Base-by-base conservation (phyloP, 2,329 filamentous ascomycete species). In the Escovopsis sp. region DNA sequence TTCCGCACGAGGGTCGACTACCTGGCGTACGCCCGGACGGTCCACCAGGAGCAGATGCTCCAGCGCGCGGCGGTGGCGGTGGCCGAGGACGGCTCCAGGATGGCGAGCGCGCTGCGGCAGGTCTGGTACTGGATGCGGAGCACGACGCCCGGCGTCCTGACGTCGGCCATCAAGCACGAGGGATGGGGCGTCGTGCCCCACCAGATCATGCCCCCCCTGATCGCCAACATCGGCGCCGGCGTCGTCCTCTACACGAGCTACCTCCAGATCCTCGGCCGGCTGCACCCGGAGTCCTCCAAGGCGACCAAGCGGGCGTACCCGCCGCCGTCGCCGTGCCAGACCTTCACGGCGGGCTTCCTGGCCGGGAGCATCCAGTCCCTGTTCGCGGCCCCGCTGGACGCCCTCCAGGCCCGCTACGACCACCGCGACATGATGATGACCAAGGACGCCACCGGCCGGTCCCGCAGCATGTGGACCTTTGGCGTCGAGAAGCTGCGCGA, bases 1-100 rank as follows among this genome's bases (percentile, higher is more conserved):
- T 94, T 95, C 63, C 76, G 85, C 46, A 88, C 84, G 1, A 70
- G 88, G 44, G 86, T 95, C 48, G 88, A 95, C 66, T 94, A 87
- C 50, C 67, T 77, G 14, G 72, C 72, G 2, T 77, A 75, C 46
- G 74, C 72, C 3, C 65, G 74, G 25, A 66, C 58, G 13, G 55
- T 76, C 3, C 70, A 74, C 46, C 60, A 68, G 44, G 59, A 57
- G 2, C 52, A 61, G 39, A 43, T 56, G 16, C 50, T 68, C 35
- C 50, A 58, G 36, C 56, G 56, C 44, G 61, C 60, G 25, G 59
- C 58, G 5, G 58, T 58, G 25, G 59, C 58, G 5, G 58, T 58
- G 2, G 56, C 50, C 13, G 59, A 65, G 39, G 47, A 50, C n/a
- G 51, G 53, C 3, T 61, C 64, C 11, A 51, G 53, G 11, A 42